These are phyloP conservation scores for Corylus avellana DNA, from an alignment of 306 rosid species.

Conservation along the genomic window DNA sequence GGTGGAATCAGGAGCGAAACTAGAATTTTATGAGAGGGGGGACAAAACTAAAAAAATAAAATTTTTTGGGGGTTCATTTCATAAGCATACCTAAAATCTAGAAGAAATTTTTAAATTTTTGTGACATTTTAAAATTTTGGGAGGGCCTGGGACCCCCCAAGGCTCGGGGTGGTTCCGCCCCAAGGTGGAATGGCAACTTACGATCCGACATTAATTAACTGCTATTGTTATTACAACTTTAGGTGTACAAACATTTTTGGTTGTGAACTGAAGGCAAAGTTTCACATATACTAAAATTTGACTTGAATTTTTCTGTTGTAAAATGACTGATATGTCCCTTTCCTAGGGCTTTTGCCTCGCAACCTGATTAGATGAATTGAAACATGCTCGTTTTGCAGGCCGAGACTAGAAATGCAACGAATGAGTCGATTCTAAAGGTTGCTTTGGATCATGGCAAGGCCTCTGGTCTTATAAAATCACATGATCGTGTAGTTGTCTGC, in stretches of 20 bases:
- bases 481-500: constrained; percentile 88
- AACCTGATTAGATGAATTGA: not conserved
- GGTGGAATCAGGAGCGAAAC: too few relatives aligned
- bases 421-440: constrained; percentile 89
- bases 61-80: too few relatives aligned
- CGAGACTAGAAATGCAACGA: constrained; percentile 76
- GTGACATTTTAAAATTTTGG: too few relatives aligned
- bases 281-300: not conserved
- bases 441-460: constrained; percentile 95
- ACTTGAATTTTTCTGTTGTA: too few relatives aligned
- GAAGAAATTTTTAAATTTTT: too few relatives aligned
- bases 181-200: too few relatives aligned
- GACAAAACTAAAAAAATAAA: too few relatives aligned
- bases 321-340: not conserved
- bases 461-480: constrained; percentile 78
- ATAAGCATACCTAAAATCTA: too few relatives aligned
- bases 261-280: not conserved
- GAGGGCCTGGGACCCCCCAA: too few relatives aligned
- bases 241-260: not conserved
- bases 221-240: not conserved
- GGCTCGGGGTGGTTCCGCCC: too few relatives aligned
- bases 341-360: not conserved
- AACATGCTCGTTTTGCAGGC: constrained; percentile 55
- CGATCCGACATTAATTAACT: not conserved
- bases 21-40: too few relatives aligned